These are phyloP conservation scores for Trametes versicolor DNA, from an alignment of 1,284 basidiomycete species.

Conservation along the genomic window DNA sequence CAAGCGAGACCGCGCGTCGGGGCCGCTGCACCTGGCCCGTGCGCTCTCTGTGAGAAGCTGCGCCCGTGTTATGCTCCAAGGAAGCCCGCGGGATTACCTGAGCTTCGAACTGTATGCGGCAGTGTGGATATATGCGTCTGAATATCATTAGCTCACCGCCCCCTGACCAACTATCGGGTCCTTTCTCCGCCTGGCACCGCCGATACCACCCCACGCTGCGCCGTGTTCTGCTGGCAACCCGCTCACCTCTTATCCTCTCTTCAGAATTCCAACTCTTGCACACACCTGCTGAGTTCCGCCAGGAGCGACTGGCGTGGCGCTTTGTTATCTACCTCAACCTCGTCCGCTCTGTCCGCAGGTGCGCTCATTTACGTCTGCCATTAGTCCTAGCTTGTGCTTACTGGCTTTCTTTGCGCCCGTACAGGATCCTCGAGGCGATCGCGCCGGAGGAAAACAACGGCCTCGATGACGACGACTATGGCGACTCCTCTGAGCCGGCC, in stretches of 20 bases:
- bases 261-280: conserved; percentile 85
- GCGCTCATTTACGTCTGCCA: conserved; percentile 33
- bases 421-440: conserved; percentile 81
- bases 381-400: conserved; percentile 6
- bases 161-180: conserved; percentile 14
- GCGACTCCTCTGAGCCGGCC: conserved; percentile 55
- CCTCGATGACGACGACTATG: conserved; percentile 62
- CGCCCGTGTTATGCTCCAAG: conserved; percentile 5
- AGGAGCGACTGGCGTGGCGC: conserved; percentile 84
- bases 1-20: background rate
- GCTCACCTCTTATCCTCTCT: conserved; percentile 26
- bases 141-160: conserved; percentile 19
- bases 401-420: conserved; percentile 3
- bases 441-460: conserved; percentile 62
- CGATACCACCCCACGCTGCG: conserved; percentile 18
- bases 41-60: conserved; percentile 10
- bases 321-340: conserved; percentile 87
- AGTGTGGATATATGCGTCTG: conserved; percentile 25
- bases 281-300: conserved; percentile 74
- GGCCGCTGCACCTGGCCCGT: conserved; percentile 15
- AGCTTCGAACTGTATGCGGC: conserved; percentile 16
- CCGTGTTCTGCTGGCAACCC: conserved; percentile 3
- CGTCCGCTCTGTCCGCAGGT: conserved; percentile 80
- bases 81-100: conserved; percentile 6
- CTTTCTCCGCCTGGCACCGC: conserved; percentile 15